These are phyloP conservation scores for Apiospora malaysiana DNA, from an alignment of 2,329 filamentous ascomycete genomes.

Conservation along the genomic window DNA sequence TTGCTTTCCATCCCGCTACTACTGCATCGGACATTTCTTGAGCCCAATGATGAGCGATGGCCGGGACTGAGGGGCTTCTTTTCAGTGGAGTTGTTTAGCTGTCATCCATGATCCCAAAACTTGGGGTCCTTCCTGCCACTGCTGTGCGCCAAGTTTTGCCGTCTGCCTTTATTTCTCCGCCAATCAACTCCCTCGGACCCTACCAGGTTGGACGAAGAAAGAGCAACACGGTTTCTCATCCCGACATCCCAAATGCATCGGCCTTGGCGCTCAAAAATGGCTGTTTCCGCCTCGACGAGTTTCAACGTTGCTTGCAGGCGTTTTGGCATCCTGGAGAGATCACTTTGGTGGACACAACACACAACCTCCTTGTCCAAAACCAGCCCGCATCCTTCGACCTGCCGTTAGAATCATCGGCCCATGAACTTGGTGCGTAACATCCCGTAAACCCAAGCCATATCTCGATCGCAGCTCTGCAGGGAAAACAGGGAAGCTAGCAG, in stretches of 20 bases:
- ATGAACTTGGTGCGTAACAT: background rate
- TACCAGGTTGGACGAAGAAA: background rate
- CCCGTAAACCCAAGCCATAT: background rate
- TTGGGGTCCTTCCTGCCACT: constrained; percentile 7
- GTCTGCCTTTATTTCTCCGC: constrained; percentile 14
- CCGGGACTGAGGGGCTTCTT: background rate
- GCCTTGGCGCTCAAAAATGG: background rate
- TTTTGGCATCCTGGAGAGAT: background rate
- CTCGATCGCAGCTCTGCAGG: background rate
- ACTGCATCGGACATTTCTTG: constrained; percentile 12
- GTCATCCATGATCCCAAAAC: constrained; percentile 6
- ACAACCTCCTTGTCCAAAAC: background rate
- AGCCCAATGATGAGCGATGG: background rate
- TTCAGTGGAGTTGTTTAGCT: constrained; percentile 3
- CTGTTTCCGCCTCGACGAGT: background rate
- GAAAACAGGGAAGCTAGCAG: background rate
- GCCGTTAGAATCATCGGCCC: background rate
- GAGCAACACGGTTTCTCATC: background rate
- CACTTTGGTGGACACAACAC: background rate
- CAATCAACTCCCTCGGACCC: background rate
- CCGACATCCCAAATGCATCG: background rate
- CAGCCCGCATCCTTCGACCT: background rate
- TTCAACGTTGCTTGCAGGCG: background rate
- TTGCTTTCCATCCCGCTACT: constrained; percentile 1
- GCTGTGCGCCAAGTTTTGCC: background rate